Conservation (phyloP, 768 basidiomycete genomes). For the Chalciporus chontae region DNA sequence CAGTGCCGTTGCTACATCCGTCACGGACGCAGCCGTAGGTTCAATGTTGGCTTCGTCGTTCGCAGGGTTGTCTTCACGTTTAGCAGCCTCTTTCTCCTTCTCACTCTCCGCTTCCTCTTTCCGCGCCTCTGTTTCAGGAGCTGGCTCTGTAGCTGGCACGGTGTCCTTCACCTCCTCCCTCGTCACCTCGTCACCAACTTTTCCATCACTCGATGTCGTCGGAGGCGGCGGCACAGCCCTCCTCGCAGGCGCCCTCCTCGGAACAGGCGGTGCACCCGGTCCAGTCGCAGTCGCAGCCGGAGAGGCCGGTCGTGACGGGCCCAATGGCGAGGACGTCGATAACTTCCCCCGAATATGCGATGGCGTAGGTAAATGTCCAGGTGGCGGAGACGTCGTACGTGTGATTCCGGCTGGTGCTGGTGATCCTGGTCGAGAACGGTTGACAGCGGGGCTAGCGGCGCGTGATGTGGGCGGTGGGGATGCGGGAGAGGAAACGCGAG, state of each 20-base stretch:
- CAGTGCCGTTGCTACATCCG: not conserved
- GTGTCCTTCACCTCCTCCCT: not conserved
- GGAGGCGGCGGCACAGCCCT: slow-evolving; percentile 31
- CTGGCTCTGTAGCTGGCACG: not conserved
- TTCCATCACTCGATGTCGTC: not conserved
- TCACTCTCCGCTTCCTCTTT: slow-evolving; percentile 4
- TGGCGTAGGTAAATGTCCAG: slow-evolving; percentile 2
- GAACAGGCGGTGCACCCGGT: slow-evolving; percentile 51
- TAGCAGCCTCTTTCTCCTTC: not conserved
- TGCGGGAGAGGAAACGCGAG: slow-evolving; percentile 23
- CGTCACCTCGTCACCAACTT: not conserved
- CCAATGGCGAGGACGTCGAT: slow-evolving; percentile 26
- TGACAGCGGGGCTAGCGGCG: slow-evolving; percentile 24
- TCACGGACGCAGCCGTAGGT: not conserved
- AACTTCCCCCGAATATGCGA: slow-evolving; percentile 16
- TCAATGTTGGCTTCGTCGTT: not conserved
- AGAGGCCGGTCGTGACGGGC: slow-evolving; percentile 34
- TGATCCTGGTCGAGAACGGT: slow-evolving; percentile 25
- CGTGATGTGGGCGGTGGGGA: slow-evolving; percentile 31
- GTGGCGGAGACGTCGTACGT: slow-evolving; percentile 12
- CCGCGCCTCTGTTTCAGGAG: not conserved
- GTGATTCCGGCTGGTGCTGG: slow-evolving; percentile 14
- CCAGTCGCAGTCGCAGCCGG: slow-evolving; percentile 25
- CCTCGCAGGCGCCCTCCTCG: slow-evolving; percentile 61
- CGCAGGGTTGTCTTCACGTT: not conserved